Conservation (phyloP, 2,329 filamentous ascomycete genomes). For the Fusarium fujikuroi region DNA sequence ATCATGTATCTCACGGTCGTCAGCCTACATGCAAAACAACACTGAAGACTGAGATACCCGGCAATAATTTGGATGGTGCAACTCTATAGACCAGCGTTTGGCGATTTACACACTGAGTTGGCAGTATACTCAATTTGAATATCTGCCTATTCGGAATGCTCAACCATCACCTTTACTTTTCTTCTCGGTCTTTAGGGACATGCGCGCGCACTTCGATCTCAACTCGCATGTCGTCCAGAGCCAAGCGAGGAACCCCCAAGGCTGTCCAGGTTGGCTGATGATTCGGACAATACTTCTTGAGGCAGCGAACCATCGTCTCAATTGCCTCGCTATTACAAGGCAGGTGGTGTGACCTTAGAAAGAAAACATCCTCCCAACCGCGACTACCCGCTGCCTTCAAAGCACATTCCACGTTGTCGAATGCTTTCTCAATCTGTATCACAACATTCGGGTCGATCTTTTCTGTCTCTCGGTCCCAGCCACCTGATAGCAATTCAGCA, state of each 20-base stretch:
- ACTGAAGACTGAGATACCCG: background rate
- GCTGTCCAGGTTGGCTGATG: background rate
- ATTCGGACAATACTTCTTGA: background rate
- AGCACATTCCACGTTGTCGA: background rate
- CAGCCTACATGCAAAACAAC: background rate
- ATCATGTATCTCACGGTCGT: background rate
- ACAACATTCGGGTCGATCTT: background rate
- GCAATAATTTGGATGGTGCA: background rate
- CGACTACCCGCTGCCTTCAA: background rate
- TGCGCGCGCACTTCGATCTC: background rate
- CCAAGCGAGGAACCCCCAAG: background rate
- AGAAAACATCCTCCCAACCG: background rate
- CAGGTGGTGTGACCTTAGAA: background rate
- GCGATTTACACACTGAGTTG: background rate
- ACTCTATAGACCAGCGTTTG: background rate
- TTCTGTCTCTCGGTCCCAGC: background rate
- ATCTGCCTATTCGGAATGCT: fast-evolving
- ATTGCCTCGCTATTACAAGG: background rate
- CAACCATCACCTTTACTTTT: background rate
- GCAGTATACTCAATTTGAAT: fast-evolving
- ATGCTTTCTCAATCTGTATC: background rate
- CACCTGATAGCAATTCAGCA: fast-evolving
- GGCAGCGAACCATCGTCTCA: background rate
- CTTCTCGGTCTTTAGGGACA: background rate
- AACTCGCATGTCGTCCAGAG: fast-evolving